A percentile compares a stretch with the other conserved stretches of the same genome.
phyloP scores from a whole-genome alignment of 306 rosid genomes.

The Trifolium subterraneum region DNA sequence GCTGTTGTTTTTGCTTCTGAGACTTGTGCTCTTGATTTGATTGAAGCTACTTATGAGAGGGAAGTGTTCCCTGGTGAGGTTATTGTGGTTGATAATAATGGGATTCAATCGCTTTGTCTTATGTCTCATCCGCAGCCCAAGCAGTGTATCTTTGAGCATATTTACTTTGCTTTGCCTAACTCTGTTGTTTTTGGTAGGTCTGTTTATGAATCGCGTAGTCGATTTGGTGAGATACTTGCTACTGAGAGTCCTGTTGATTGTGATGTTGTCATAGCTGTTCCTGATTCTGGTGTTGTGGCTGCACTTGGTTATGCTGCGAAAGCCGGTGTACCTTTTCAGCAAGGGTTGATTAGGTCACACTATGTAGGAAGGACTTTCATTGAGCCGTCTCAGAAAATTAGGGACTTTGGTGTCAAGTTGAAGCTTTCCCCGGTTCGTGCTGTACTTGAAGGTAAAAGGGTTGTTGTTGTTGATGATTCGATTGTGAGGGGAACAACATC shows the following conservation, averaged over 20 bases:
- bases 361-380: constrained; percentile 98
- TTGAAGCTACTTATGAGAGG: constrained; percentile 92
- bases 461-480: constrained; percentile 97
- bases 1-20: constrained; percentile 97
- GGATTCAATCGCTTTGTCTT: constrained; percentile 80
- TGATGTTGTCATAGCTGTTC: constrained; percentile 95
- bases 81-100: constrained; percentile 79
- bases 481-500: constrained; percentile 96
- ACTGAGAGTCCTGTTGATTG: constrained; percentile 86
- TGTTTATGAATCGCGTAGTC: constrained; percentile 76
- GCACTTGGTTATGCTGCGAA: constrained; percentile 95
- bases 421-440: constrained; percentile 84
- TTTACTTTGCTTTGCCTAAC: constrained; percentile 89
- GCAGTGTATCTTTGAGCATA: constrained; percentile 91
- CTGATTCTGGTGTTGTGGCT: constrained; percentile 96
- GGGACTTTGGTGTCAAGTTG: constrained; percentile 90
- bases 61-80: constrained; percentile 93
- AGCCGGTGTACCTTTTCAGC: constrained; percentile 93
- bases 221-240: constrained; percentile 86
- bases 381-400: constrained; percentile 91
- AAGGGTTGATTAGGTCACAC: constrained; percentile 91
- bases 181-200: constrained; percentile 85
- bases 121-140: constrained; percentile 89
- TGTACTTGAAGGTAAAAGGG: constrained; percentile 90
- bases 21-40: constrained; percentile 96